Evolutionary conservation across 2,329 filamentous ascomycete species (phyloP).

Genomic region (Ophiostoma tasmaniense): DNA sequence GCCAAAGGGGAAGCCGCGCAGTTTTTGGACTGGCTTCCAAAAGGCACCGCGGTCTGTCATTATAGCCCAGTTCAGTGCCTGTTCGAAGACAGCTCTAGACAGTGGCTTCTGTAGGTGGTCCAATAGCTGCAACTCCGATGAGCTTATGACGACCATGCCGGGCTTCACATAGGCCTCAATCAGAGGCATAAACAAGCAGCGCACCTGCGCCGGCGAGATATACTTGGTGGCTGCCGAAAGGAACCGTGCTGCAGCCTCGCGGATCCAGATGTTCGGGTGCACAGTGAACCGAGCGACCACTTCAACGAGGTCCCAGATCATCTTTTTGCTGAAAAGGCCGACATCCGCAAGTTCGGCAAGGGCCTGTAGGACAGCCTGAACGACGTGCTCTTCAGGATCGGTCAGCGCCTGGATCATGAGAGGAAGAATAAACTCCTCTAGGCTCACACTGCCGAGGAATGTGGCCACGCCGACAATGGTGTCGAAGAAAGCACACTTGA

Average conservation of each 20-base stretch:
- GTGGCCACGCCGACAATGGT: slow-evolving; percentile 87
- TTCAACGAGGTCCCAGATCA: slow-evolving; percentile 80
- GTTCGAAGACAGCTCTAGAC: slow-evolving; percentile 70
- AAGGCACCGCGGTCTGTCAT: slow-evolving; percentile 76
- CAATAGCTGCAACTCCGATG: slow-evolving; percentile 60
- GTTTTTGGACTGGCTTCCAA: slow-evolving; percentile 69
- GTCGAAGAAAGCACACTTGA: slow-evolving; percentile 95
- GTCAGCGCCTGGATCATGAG: slow-evolving; percentile 92
- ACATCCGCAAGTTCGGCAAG: slow-evolving; percentile 81
- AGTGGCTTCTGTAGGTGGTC: slow-evolving; percentile 78
- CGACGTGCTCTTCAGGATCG: slow-evolving; percentile 87
- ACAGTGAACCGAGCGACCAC: slow-evolving; percentile 77
- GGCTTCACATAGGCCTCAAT: slow-evolving; percentile 75
- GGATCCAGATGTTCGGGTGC: slow-evolving; percentile 92
- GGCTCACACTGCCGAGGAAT: slow-evolving; percentile 77
- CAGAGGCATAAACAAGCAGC: slow-evolving; percentile 74
- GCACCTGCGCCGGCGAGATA: slow-evolving; percentile 68
- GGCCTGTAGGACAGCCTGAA: slow-evolving; percentile 82
- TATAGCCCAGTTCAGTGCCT: slow-evolving; percentile 75
- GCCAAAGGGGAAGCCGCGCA: slow-evolving; percentile 52
- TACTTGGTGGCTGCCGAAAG: slow-evolving; percentile 56
- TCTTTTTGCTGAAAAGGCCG: slow-evolving; percentile 75
- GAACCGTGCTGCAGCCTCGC: slow-evolving; percentile 58
- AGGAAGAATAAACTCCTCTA: slow-evolving; percentile 93
- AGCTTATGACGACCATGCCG: slow-evolving; percentile 40